Base-by-base conservation (phyloP, 306 rosid species). In the Crotalaria pallida region DNA sequence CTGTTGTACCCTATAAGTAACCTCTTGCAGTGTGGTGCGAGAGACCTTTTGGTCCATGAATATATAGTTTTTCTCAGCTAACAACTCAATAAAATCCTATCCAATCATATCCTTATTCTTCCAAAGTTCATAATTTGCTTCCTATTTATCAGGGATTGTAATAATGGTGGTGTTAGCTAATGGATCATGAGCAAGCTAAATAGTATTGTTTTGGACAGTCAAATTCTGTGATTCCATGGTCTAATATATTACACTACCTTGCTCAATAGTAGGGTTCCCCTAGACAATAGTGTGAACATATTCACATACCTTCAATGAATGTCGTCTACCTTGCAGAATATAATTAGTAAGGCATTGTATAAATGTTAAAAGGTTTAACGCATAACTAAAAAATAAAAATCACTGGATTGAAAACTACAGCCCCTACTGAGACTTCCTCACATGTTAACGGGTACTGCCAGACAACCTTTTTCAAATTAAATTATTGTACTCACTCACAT, bases 171-270 rank as follows among this genome's bases (percentile, higher is more conserved):
- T 86, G 27, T 86, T 82, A 33, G 95, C 81, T 67, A 86, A 76
- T 16, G 95, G 95, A 40, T 88, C 88, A 3, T 86, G 15, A 33
- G 29, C 29, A 62, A 88, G 84, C 80, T 62, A 84, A 59, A 88
- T 87, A 8, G 84, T 81, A n/a, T n/a, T n/a, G 74, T 88, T 88
- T 60, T 88, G 83, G 45, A n/a, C n/a, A n/a, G 86, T 86, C 18
- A 86, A 65, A 55, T 63, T 66, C 40, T 69, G 83, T 1, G 89
- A 77, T 61, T 86, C 87, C 23, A 86, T 85, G 17, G 83, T 88
- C 65, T 81, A 91, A 6, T 7, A 33, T 33, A 33, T 33, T 33
- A 33, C 38, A 33, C 38, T 33, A 5, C 7, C 38, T 33, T 33
- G 38, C 5, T 33, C 38, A 33, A 3, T 33, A 33, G 38, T 33